Conservation (phyloP, 257 asterid species). For the Parsonsia alboflavescens region DNA sequence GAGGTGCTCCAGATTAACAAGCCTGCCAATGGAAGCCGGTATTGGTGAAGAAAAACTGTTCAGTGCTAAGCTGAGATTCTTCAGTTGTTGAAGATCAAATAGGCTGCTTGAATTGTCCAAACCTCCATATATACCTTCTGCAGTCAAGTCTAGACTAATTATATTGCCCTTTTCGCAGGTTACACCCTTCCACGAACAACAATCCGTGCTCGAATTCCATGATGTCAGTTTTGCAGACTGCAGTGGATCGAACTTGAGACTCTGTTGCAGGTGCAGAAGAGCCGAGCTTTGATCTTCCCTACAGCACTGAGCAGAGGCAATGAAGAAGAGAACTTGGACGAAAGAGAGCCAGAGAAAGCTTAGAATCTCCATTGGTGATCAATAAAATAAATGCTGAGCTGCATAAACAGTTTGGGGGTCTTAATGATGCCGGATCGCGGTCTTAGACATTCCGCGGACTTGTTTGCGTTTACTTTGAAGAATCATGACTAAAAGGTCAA, state of each 20-base stretch:
- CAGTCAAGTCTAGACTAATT: background rate
- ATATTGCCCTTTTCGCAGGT: background rate
- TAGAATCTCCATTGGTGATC: background rate
- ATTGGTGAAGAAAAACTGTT: slow-evolving; percentile 35
- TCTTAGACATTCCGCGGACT: too few species aligned
- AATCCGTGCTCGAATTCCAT: background rate
- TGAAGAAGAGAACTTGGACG: background rate
- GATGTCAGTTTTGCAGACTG: background rate
- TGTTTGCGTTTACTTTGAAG: background rate
- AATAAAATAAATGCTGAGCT: background rate
- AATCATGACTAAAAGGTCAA: background rate
- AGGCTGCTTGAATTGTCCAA: slow-evolving; percentile 36
- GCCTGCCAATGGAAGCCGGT: slow-evolving; percentile 35
- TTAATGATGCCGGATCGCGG: too few species aligned
- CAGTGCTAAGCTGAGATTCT: slow-evolving; percentile 42
- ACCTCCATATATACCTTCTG: slow-evolving; percentile 4
- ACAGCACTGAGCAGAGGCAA: background rate
- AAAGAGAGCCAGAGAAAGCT: background rate
- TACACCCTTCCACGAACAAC: background rate
- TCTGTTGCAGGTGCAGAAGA: background rate
- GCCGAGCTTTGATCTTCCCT: background rate
- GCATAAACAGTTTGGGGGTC: background rate
- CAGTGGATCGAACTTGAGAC: background rate
- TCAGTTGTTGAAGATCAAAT: slow-evolving; percentile 32
- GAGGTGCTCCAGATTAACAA: slow-evolving; percentile 36